Conservation (phyloP, 345 rosid species). For the Mallotus nudiflorus region DNA sequence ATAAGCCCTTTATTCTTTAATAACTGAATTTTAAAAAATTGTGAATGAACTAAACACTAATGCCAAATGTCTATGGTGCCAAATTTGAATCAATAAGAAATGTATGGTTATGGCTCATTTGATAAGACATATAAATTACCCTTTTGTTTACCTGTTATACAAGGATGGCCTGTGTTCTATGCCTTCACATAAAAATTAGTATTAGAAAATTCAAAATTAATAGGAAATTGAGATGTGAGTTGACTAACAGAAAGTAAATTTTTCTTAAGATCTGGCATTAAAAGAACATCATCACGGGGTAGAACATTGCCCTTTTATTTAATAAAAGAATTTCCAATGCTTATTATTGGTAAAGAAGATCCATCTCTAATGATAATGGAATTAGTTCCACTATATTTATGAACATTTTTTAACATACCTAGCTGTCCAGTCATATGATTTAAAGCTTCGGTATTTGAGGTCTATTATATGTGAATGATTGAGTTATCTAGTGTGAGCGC, state of each 20-base stretch:
- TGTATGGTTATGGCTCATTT: background rate
- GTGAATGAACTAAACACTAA: constrained; percentile 7
- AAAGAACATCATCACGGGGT: background rate
- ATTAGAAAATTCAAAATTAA: no score
- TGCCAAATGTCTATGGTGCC: no score
- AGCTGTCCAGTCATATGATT: background rate
- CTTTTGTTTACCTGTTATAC: background rate
- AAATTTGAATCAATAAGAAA: background rate
- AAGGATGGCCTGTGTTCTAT: background rate
- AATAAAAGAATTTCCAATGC: background rate
- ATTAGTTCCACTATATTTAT: background rate
- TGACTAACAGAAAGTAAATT: constrained; percentile 6
- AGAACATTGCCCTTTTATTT: background rate
- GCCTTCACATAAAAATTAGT: constrained; percentile 19
- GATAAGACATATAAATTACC: background rate
- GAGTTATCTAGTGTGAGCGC: background rate
- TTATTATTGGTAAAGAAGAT: background rate
- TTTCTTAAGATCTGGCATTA: background rate
- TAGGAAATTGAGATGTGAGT: no score
- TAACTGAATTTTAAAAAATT: no score
- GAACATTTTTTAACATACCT: background rate
- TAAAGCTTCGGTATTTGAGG: background rate
- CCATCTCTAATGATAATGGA: no score
- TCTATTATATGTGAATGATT: background rate
- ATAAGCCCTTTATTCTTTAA: no score